Percentiles rank a stretch among this genome's conserved stretches.
Conservation (phyloP, 257 asterid genomes). For the Fraxinus excelsior region DNA sequence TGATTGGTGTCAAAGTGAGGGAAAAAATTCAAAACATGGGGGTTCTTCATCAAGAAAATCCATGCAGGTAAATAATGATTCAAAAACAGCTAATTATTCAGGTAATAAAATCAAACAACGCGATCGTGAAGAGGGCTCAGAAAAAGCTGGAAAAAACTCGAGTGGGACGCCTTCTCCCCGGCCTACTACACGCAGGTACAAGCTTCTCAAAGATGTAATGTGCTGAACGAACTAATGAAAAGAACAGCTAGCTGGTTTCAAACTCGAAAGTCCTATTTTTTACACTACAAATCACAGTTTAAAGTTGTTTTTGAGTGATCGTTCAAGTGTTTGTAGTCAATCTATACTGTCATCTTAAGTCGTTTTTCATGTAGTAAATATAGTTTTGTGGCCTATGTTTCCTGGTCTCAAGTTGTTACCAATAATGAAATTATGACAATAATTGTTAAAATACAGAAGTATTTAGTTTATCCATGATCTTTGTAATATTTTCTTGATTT, state of each 20-base stretch:
- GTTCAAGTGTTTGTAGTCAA: neutral
- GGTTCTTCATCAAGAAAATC: constrained; percentile 22
- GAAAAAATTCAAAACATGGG: constrained; percentile 14
- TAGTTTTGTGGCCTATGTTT: neutral
- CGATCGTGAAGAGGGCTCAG: constrained; percentile 16
- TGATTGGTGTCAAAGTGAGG: constrained; percentile 54
- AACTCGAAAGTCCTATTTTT: neutral
- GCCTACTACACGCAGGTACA: constrained; percentile 46
- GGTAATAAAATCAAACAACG: constrained; percentile 34
- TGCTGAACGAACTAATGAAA: constrained; percentile 26
- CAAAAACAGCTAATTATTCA: constrained; percentile 23
- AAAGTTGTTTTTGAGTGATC: neutral
- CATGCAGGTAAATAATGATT: constrained; percentile 15
- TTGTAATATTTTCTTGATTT: neutral
- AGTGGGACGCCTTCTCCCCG: constrained; percentile 41
- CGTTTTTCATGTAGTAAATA: neutral
- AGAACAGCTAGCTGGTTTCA: neutral
- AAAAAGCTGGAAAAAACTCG: constrained; percentile 32
- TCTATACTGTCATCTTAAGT: neutral
- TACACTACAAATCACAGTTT: neutral
- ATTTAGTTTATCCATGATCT: too few species aligned
- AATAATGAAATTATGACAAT: neutral
- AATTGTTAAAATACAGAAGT: neutral
- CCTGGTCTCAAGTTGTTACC: neutral
- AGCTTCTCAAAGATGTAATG: constrained; percentile 65